Base-by-base conservation (phyloP, 2,329 filamentous ascomycete genomes). In the Fusarium torreyae region DNA sequence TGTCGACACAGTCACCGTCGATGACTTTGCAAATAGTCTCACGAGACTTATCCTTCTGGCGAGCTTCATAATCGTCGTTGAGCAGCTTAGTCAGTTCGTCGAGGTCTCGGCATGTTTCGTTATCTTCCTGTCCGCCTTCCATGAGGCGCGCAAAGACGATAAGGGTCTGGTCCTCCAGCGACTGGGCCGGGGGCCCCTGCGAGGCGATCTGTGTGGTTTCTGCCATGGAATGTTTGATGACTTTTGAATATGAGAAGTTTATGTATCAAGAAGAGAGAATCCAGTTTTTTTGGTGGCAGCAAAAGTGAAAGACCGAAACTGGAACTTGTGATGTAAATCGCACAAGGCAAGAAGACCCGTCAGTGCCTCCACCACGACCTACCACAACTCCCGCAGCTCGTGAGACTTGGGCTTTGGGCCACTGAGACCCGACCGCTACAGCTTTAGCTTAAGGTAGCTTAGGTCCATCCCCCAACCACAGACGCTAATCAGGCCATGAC, bases 91-190 rank as follows among this genome's bases (percentile, higher is more conserved):
- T 89, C 55, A 91, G 84, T 57, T 81, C 79, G 69, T 87, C 86
- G 45, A 91, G 81, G 63, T 89, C 85, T 63, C 80, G 80, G 72
- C 87, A 90, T 14, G 88, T 91, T 70, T 92, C 90, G 58, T 89
- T 88, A 76, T 93, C 93, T 73, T 97, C 93, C 74, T 94, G 89
- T 54, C 94, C 94, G 44, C 93, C 94, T 77, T 97, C 93, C 90
- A 98, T 97, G 72, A 98, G 84, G 75, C 92, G 92, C 24, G 94
- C 94, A 70, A 98, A 89, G 71, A 95, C 90, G 59, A 97, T 88
- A 75, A 91, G 88, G 57, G 92, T 91, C 75, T 91, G 84, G 75
- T 93, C 90, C 72, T 87, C 81, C 81, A 87, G 49, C 73, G 79
- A 79, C 38, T 75, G 76, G 38, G 77, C 74, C 43, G 76, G 74